Conservation (phyloP, 306 rosid genomes). For the Rosa rugosa region DNA sequence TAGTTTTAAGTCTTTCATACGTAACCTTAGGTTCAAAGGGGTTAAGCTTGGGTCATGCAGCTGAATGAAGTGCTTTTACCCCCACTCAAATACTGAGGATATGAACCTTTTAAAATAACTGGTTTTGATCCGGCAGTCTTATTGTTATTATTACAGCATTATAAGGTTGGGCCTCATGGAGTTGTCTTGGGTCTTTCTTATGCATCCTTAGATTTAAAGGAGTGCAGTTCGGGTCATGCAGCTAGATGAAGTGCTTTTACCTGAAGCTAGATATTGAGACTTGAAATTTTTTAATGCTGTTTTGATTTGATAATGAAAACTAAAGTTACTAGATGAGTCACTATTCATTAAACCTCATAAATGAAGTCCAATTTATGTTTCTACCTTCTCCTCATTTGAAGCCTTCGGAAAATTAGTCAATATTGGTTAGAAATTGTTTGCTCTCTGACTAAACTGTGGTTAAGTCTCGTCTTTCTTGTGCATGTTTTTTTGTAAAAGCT, state of each 20-base stretch:
- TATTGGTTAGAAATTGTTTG: neutral
- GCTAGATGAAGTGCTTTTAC: neutral
- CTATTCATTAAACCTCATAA: neutral
- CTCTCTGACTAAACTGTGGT: neutral
- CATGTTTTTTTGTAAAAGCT: neutral
- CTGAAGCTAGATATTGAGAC: neutral
- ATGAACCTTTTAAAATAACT: neutral
- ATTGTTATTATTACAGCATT: neutral
- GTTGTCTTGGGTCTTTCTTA: neutral
- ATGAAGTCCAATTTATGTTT: neutral
- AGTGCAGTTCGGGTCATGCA: neutral
- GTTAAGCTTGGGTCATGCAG: neutral
- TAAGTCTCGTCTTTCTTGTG: neutral
- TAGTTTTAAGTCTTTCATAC: neutral
- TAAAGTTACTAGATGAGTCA: neutral
- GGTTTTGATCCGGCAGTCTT: constrained; percentile 12
- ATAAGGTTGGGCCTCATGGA: neutral
- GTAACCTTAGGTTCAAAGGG: neutral
- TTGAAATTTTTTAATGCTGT: neutral
- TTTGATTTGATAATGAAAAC: neutral
- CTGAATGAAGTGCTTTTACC: neutral
- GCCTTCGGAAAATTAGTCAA: neutral
- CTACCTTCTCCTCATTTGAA: neutral
- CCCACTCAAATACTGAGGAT: neutral
- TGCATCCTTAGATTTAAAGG: neutral